These are phyloP conservation scores for Dipodascus geniculatus DNA, from an alignment of 805 yeast genomes.

Conservation along the genomic window DNA sequence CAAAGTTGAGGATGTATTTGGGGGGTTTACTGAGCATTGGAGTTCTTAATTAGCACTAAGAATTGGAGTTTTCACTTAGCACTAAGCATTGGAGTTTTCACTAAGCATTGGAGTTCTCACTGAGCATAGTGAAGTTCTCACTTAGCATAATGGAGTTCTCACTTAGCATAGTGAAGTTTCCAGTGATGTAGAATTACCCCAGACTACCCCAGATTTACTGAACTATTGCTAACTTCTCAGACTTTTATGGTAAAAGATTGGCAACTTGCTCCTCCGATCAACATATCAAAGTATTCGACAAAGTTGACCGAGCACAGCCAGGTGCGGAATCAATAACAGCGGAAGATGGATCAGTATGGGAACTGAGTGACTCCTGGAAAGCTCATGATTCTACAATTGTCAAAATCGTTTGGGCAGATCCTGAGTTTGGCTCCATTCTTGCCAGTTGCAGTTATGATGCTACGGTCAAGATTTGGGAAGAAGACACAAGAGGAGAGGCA, in stretches of 20 bases:
- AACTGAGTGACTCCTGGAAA: constrained; percentile 78
- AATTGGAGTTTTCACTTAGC: neutral
- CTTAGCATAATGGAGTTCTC: no score
- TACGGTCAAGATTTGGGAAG: constrained; percentile 85
- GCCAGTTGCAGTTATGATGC: constrained; percentile 88
- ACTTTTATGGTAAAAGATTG: constrained; percentile 81
- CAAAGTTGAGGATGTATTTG: no score
- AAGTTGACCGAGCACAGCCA: constrained; percentile 34
- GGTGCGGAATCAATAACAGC: constrained; percentile 6
- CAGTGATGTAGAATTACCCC: no score
- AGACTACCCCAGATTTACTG: no score
- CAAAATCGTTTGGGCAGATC: constrained; percentile 83
- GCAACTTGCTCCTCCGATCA: constrained; percentile 96
- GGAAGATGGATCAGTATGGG: constrained; percentile 52
- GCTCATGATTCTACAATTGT: constrained; percentile 89
- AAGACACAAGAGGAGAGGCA: constrained; percentile 51
- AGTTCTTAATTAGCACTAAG: neutral
- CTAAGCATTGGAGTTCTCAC: no score
- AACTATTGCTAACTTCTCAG: no score
- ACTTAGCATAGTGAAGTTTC: no score
- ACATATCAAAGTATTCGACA: constrained; percentile 78
- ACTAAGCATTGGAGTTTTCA: no score
- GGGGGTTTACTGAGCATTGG: neutral
- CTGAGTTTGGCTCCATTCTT: constrained; percentile 78
- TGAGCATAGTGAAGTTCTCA: no score